Conservation (phyloP, 2,329 filamentous ascomycete species). For the Canariomyces notabilis region DNA sequence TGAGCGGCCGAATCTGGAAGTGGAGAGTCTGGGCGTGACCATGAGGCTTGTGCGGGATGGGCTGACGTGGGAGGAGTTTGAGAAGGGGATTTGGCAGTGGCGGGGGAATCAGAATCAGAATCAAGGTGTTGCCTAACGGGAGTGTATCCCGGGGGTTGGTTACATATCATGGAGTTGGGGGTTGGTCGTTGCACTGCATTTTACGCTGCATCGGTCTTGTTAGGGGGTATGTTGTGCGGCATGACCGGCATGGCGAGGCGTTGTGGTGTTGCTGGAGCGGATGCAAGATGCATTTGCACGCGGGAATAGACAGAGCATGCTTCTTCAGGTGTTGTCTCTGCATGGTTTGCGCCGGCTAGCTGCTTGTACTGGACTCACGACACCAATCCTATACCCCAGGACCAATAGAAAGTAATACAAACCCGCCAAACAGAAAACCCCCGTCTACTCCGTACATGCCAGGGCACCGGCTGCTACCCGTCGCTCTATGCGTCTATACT, state of each 20-base stretch:
- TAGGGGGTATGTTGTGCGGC: neutral
- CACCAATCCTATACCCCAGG: neutral
- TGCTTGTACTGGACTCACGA: neutral
- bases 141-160: too few relatives aligned
- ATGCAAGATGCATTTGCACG: neutral
- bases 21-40: conserved; percentile 70
- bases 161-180: neutral
- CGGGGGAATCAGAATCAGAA: conserved; percentile 68
- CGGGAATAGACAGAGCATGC: too few relatives aligned
- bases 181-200: neutral
- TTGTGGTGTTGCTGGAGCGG: neutral
- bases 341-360: too few relatives aligned
- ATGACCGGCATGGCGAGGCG: neutral
- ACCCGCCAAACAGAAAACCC: conserved; percentile 2
- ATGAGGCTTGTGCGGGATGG: conserved; percentile 81
- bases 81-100: conserved; percentile 77
- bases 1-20: conserved; percentile 79
- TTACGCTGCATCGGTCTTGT: neutral
- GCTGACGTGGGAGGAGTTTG: conserved; percentile 69
- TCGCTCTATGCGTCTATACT: neutral
- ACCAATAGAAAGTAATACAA: neutral
- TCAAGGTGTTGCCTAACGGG: too few relatives aligned
- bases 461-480: neutral
- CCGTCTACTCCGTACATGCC: neutral
- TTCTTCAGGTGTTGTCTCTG: too few relatives aligned